Percentiles rank a stretch among this genome's conserved stretches.
Conservation (phyloP, 2,329 filamentous ascomycete genomes). For the Aspergillus sp. region DNA sequence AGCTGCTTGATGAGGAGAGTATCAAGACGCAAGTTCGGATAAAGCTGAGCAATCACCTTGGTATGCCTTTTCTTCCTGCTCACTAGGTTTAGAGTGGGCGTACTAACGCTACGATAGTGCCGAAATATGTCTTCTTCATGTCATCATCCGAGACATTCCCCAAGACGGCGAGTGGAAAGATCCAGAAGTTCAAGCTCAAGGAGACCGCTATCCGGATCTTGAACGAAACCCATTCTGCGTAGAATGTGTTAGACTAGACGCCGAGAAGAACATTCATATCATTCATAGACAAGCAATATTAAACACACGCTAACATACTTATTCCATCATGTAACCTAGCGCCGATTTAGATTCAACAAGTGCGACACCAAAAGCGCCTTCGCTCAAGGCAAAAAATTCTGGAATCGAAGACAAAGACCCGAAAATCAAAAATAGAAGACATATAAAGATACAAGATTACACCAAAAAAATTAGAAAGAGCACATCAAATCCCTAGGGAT, state of each 20-base stretch:
- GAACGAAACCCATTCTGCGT: slow-evolving; percentile 18
- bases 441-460: neutral
- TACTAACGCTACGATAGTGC: slow-evolving; percentile 44
- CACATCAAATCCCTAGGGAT: slow-evolving; percentile 22
- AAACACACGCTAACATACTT: neutral
- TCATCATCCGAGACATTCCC: slow-evolving; percentile 58
- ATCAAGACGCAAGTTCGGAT: slow-evolving; percentile 66
- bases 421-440: neutral
- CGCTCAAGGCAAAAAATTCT: neutral
- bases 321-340: no score
- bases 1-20: slow-evolving; percentile 39
- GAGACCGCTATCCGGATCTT: slow-evolving; percentile 54
- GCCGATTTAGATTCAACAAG: neutral
- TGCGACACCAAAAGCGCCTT: neutral
- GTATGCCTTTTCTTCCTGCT: slow-evolving; percentile 32
- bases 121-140: slow-evolving; percentile 84
- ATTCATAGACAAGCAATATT: neutral
- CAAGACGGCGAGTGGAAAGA: slow-evolving; percentile 94
- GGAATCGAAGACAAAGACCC: neutral
- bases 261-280: neutral
- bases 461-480: slow-evolving; percentile 1
- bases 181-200: slow-evolving; percentile 84
- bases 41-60: slow-evolving; percentile 64
- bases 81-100: neutral
- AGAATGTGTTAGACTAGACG: neutral